These are phyloP conservation scores for Cadophora sp. DNA, from an alignment of 2,329 filamentous ascomycete genomes.

Conservation along the genomic window DNA sequence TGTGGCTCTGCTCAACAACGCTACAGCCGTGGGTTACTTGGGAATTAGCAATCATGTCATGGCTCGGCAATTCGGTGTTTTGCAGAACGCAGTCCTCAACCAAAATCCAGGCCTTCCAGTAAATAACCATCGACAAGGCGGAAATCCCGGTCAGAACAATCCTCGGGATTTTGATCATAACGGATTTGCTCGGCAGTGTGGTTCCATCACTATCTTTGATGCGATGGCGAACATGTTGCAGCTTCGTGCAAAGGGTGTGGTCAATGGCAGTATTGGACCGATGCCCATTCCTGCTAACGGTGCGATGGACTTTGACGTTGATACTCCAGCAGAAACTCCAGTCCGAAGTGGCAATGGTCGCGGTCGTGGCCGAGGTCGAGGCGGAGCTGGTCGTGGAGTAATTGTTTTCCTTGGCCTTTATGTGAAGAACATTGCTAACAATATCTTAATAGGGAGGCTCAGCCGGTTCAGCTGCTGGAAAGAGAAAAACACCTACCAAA, in stretches of 20 bases:
- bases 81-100: neutral
- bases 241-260: neutral
- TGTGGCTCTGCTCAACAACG: neutral
- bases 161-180: neutral
- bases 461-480: neutral
- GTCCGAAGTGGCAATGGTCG: neutral
- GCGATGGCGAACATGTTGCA: neutral
- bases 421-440: neutral
- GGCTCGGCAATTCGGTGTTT: neutral
- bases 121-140: neutral
- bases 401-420: neutral
- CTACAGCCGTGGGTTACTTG: neutral
- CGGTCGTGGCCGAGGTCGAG: constrained; percentile 2
- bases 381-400: neutral
- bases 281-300: neutral
- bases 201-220: neutral
- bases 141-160: too few relatives aligned
- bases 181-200: neutral
- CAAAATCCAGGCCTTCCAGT: neutral
- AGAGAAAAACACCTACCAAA: neutral
- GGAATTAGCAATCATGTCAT: neutral
- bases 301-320: neutral
- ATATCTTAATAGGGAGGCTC: neutral
- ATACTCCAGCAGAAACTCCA: neutral
- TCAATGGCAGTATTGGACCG: neutral